phyloP scores from a whole-genome alignment of 192 early-diverging fungal species.

The Coemansia sp. region DNA sequence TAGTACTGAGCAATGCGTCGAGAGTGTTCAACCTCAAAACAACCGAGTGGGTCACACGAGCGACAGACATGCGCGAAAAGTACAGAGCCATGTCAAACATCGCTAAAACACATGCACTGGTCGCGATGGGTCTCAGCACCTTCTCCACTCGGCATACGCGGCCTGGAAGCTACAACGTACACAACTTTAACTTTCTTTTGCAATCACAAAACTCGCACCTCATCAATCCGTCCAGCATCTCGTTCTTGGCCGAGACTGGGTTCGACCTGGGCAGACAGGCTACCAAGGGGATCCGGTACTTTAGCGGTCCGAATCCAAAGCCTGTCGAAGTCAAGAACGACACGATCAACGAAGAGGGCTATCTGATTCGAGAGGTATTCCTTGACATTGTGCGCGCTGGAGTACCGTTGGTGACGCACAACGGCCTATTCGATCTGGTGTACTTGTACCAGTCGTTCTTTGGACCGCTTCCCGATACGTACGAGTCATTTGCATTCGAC shows the following conservation, averaged over 20 bases:
- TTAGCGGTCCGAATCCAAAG: slow-evolving; percentile 55
- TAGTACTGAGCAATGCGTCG: slow-evolving; percentile 53
- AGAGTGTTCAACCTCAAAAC: slow-evolving; percentile 29
- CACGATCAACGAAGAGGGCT: slow-evolving; percentile 35
- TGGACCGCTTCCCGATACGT: slow-evolving; percentile 66
- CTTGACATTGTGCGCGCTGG: slow-evolving; percentile 49
- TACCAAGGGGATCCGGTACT: slow-evolving; percentile 75
- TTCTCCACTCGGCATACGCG: slow-evolving; percentile 21
- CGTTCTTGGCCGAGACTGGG: slow-evolving; percentile 80
- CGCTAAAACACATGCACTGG: slow-evolving; percentile 72
- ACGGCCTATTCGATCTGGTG: slow-evolving; percentile 90
- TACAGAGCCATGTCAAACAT: slow-evolving; percentile 74
- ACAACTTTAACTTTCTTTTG: slow-evolving; percentile 56
- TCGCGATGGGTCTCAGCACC: slow-evolving; percentile 75
- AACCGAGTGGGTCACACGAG: slow-evolving; percentile 38
- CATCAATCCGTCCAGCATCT: slow-evolving; percentile 67
- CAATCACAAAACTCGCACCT: slow-evolving; percentile 59
- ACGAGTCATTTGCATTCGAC: slow-evolving; percentile 75
- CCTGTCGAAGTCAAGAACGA: slow-evolving; percentile 24
- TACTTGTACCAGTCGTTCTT: slow-evolving; percentile 92
- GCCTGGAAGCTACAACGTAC: slow-evolving; percentile 63
- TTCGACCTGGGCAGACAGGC: slow-evolving; percentile 84
- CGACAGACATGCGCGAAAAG: slow-evolving; percentile 76
- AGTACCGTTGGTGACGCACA: slow-evolving; percentile 84
- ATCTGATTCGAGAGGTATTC: slow-evolving; percentile 59